Base-by-base conservation (phyloP, 208 protist genomes). In the Trypanosoma mega region DNA sequence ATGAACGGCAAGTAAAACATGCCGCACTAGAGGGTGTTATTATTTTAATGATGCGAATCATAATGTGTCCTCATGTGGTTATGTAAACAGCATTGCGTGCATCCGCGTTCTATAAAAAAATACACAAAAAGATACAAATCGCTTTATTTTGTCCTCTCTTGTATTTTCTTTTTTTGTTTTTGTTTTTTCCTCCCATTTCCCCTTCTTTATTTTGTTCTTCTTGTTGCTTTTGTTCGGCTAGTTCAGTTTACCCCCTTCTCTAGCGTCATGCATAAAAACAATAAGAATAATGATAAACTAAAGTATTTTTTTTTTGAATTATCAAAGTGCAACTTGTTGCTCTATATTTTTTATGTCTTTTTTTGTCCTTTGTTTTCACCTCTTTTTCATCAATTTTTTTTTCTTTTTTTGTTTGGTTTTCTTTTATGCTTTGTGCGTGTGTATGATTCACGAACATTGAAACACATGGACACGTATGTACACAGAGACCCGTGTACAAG, bases 241-340 rank as follows among this genome's bases (percentile, higher is more conserved):
- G 16, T 6, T 50, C n/a, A n/a, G n/a, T n/a, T n/a, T n/a, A n/a
- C n/a, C n/a, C n/a, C n/a, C n/a, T n/a, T n/a, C n/a, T n/a, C n/a
- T n/a, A n/a, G n/a, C n/a, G n/a, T n/a, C n/a, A 49, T 11, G 16
- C 8, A 49, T 20, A 49, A 49, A 26, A 20, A 49, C 45, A 49
- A 20, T 49, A 56, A 56, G 16, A 71, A 65, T 20, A 69, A 74
- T 43, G 63, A 70, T 65, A 71, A 64, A 56, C 34, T n/a, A 53
- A 49, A 47, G 20, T 21, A 59, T 44, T 30, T 51, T 8, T 52
- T 14, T 27, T 34, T 65, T 57, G 21, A 24, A 41, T 39, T 43
- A 49, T 12, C 16, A 49, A 9, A 43, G n/a, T 23, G 24, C 47
- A 27, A 56, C 51, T 34, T 9, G 8, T 23, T 11, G 16, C 7